Evolutionary conservation across 169 alveolate species (phyloP).

Genomic region (Babesia bovis): DNA sequence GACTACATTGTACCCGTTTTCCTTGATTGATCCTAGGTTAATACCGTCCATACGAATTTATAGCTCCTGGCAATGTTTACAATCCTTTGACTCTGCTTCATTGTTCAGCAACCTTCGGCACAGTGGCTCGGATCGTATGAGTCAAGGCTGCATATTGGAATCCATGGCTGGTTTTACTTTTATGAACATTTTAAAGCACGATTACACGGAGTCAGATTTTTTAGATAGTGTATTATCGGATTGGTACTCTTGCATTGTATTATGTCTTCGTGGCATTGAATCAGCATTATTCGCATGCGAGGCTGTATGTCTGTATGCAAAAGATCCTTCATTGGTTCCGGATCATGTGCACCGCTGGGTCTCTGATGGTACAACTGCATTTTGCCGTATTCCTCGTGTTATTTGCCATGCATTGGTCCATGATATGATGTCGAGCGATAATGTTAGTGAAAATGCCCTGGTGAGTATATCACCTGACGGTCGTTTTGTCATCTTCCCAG

Average conservation of each 20-base stretch:
- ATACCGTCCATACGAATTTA: not conserved
- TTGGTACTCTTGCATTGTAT: not conserved
- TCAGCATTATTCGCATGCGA: not conserved
- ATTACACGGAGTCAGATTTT: not conserved
- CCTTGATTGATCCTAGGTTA: not conserved
- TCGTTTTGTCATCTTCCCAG: not conserved
- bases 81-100: slow-evolving; percentile 12
- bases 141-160: slow-evolving; percentile 3
- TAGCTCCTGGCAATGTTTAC: slow-evolving; percentile 14
- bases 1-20: not conserved
- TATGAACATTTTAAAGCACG: not conserved
- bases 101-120: not conserved
- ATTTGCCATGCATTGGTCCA: not conserved
- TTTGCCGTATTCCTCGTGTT: not conserved
- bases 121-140: not conserved
- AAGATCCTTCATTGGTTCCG: not conserved
- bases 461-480: not conserved
- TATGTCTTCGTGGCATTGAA: slow-evolving; percentile 22
- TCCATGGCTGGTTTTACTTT: slow-evolving; percentile 25
- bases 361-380: not conserved
- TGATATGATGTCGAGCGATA: not conserved
- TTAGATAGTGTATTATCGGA: not conserved
- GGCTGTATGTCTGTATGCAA: not conserved
- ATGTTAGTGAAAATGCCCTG: not conserved
- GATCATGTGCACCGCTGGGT: not conserved